These are phyloP conservation scores for Botrytis cinerea DNA, from an alignment of 2,329 filamentous ascomycete genomes.

Conservation along the genomic window DNA sequence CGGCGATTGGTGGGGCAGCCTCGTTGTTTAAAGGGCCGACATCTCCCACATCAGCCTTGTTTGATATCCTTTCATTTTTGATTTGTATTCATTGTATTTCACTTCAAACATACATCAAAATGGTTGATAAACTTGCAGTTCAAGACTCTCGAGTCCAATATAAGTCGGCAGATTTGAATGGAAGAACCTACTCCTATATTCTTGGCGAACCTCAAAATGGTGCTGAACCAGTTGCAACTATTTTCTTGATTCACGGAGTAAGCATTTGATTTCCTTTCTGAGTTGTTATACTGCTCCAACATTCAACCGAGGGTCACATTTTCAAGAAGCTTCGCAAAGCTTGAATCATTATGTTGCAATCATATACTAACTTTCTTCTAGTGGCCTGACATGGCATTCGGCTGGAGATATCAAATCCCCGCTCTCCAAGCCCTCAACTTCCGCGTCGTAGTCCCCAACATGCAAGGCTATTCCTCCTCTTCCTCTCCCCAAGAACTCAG, in stretches of 20 bases:
- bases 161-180: constrained; percentile 64
- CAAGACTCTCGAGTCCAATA: constrained; percentile 68
- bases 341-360: background rate
- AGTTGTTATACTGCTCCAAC: background rate
- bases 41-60: background rate
- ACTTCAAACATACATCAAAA: constrained; percentile 20
- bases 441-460: constrained; percentile 79
- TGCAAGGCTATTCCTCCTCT: constrained; percentile 82
- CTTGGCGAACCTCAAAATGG: constrained; percentile 50
- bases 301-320: background rate
- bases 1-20: background rate
- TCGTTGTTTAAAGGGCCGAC: background rate
- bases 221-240: constrained; percentile 48
- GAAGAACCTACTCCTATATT: constrained; percentile 69
- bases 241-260: constrained; percentile 56
- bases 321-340: background rate
- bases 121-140: constrained; percentile 63
- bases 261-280: background rate
- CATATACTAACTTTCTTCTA: constrained; percentile 1
- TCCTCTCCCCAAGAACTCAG: constrained; percentile 62
- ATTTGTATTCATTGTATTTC: background rate
- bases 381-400: constrained; percentile 78
- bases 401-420: constrained; percentile 90
- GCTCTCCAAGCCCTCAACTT: constrained; percentile 70
- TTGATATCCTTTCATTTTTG: background rate